Conservation (phyloP, 2,329 filamentous ascomycete genomes). For the Stemphylium beticola region DNA sequence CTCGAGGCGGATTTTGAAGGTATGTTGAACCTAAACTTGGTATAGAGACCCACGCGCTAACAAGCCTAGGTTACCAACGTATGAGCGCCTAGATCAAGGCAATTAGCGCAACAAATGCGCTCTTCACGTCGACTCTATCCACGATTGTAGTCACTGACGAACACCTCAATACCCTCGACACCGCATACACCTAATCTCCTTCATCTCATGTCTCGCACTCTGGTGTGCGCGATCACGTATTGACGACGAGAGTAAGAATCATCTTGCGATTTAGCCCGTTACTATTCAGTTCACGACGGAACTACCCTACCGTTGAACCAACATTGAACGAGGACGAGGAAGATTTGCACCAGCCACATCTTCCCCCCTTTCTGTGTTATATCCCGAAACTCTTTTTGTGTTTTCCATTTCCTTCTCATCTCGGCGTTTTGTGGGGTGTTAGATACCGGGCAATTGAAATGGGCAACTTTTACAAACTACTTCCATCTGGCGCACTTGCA, state of each 20-base stretch:
- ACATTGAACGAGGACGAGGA: slow-evolving; percentile 13
- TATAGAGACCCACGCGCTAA: slow-evolving; percentile 12
- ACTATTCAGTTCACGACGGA: slow-evolving; percentile 21
- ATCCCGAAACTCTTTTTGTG: slow-evolving; percentile 5
- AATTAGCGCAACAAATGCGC: slow-evolving; percentile 8
- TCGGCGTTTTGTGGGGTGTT: slow-evolving; percentile 20
- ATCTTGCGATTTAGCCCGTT: slow-evolving; percentile 33
- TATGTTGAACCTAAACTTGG: slow-evolving; percentile 49
- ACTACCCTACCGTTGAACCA: slow-evolving; percentile 11
- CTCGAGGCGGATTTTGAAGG: slow-evolving; percentile 92
- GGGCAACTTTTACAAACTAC: slow-evolving; percentile 15
- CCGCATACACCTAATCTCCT: slow-evolving; percentile 25
- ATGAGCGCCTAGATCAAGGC: slow-evolving; percentile 24
- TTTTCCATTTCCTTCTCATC: slow-evolving; percentile 5
- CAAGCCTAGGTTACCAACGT: slow-evolving; percentile 45
- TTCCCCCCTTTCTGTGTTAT: slow-evolving; percentile 11
- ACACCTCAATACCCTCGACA: slow-evolving; percentile 15
- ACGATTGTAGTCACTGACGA: slow-evolving; percentile 15
- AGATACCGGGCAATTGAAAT: slow-evolving; percentile 27
- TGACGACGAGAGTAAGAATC: slow-evolving; percentile 41
- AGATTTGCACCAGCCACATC: slow-evolving; percentile 5
- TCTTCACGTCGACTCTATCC: slow-evolving; percentile 10
- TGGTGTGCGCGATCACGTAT: slow-evolving; percentile 38
- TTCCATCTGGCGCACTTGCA: slow-evolving; percentile 13
- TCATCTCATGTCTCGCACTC: slow-evolving; percentile 29